A percentile compares a stretch with the other conserved stretches of the same genome.
Evolutionary conservation across 2,329 filamentous ascomycete species (phyloP).

Genomic region (Rhynchosporium secalis): DNA sequence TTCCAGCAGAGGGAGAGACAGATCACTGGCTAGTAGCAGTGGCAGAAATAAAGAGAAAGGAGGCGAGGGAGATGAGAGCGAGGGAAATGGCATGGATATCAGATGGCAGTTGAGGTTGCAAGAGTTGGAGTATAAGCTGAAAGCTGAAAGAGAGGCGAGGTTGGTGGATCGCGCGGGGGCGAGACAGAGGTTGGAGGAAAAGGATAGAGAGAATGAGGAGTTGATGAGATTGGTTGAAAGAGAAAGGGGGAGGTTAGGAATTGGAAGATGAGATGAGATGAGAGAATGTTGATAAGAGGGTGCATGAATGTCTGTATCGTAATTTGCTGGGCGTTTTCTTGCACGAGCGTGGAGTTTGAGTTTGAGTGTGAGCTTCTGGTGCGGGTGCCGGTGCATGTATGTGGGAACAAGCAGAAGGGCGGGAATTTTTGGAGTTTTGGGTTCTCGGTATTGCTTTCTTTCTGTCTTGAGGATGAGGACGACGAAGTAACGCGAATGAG

Average conservation of each 20-base stretch:
- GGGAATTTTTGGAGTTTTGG: neutral
- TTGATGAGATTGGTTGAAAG: constrained; percentile 61
- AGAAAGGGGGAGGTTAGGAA: constrained; percentile 29
- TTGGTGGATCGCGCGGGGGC: constrained; percentile 83
- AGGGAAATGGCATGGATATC: constrained; percentile 55
- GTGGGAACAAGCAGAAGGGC: neutral
- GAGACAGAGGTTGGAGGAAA: constrained; percentile 73
- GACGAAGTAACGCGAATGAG: too few relatives aligned
- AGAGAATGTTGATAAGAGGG: neutral
- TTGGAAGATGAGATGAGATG: neutral
- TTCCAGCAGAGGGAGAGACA: constrained; percentile 12
- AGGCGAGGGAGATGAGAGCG: too few relatives aligned
- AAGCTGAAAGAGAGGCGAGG: constrained; percentile 84
- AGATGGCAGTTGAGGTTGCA: constrained; percentile 83
- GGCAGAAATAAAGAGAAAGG: too few relatives aligned
- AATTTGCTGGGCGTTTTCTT: neutral
- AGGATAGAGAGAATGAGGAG: constrained; percentile 72
- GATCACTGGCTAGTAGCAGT: too few relatives aligned
- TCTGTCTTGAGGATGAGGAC: too few relatives aligned
- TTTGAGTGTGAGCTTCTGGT: neutral
- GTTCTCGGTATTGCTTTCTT: too few relatives aligned
- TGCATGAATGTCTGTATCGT: neutral
- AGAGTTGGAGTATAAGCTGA: constrained; percentile 85
- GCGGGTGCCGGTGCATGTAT: neutral
- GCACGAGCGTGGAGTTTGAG: constrained; percentile 4